Conservation (phyloP, 495 filamentous ascomycete species). For the Margaritispora aquatica region DNA sequence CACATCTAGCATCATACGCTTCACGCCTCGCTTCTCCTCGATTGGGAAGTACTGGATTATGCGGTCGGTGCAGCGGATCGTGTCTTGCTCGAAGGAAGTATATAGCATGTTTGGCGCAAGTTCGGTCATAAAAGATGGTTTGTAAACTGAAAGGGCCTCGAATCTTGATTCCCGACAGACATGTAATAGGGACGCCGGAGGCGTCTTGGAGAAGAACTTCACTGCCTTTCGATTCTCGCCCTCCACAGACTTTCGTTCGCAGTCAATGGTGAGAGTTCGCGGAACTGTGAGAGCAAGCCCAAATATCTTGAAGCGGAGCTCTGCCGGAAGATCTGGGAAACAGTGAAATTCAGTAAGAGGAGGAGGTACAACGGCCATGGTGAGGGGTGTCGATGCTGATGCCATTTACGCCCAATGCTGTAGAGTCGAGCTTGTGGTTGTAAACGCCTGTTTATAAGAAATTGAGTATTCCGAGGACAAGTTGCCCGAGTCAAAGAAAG, state of each 20-base stretch:
- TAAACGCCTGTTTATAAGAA: background rate
- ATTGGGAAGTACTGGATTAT: constrained; percentile 4
- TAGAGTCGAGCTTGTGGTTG: background rate
- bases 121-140: constrained; percentile 5
- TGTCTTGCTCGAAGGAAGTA: constrained; percentile 7
- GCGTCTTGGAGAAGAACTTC: background rate
- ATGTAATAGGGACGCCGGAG: background rate
- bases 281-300: background rate
- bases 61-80: background rate
- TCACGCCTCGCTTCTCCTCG: background rate
- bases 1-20: constrained; percentile 9
- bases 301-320: background rate
- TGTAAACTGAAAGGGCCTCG: constrained; percentile 7
- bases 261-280: background rate
- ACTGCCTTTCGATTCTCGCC: background rate
- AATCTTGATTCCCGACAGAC: constrained; percentile 10
- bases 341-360: background rate
- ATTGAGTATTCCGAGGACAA: no score
- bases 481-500: no score
- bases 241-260: background rate
- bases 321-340: background rate
- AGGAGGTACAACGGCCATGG: background rate
- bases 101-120: constrained; percentile 1
- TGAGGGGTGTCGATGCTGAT: background rate
- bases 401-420: background rate